These are phyloP conservation scores for Rhododendron kiyosumense DNA, from an alignment of 148 eudicot genomes.

Conservation along the genomic window DNA sequence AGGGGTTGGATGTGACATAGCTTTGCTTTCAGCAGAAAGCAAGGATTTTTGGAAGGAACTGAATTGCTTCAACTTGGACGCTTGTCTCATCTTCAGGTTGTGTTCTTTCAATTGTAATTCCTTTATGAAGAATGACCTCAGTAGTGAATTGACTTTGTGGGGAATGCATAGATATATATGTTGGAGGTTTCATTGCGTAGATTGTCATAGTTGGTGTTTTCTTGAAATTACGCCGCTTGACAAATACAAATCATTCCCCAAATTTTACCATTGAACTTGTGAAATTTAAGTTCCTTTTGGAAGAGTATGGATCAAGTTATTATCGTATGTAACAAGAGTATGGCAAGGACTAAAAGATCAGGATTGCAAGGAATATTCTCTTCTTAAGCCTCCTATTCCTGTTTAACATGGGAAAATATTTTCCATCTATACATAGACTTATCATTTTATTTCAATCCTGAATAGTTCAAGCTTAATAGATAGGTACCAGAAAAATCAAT, in stretches of 20 bases:
- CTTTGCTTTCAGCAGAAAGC: conserved; percentile 78
- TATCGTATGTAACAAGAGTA: no score
- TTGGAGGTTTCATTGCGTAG: background rate
- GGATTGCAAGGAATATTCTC: no score
- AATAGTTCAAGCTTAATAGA: no score
- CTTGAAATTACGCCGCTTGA: background rate
- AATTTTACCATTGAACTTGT: background rate
- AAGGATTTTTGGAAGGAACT: conserved; percentile 84
- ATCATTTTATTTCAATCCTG: no score
- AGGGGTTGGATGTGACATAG: conserved; percentile 91
- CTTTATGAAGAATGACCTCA: background rate
- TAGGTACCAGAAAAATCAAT: no score
- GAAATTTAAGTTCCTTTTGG: background rate
- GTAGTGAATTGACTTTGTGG: background rate
- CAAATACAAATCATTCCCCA: background rate
- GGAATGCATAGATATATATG: no score
- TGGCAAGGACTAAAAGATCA: no score
- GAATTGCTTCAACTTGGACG: conserved; percentile 73
- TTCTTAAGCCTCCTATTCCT: no score
- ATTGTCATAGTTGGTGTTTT: background rate
- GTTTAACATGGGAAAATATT: no score
- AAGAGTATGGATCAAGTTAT: background rate
- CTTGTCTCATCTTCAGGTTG: conserved; percentile 86
- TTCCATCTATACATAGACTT: no score
- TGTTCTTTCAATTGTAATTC: background rate